Evolutionary conservation across 2,329 filamentous ascomycete species (phyloP).

Genomic region (Monosporascus sp.): DNA sequence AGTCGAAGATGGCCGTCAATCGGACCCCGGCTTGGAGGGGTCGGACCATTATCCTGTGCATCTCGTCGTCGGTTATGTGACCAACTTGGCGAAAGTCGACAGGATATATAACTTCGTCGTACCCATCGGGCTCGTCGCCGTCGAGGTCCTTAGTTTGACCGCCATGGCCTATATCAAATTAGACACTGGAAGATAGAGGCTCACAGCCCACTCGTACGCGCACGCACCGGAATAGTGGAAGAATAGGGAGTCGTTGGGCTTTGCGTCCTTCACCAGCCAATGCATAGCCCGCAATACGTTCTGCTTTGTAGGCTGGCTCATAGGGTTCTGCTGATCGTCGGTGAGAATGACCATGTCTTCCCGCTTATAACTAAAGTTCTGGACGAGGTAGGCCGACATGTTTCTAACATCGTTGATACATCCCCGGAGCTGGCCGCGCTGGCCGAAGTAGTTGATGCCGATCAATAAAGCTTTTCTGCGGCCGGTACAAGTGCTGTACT

Average conservation of each 20-base stretch:
- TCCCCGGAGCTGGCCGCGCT: conserved; percentile 82
- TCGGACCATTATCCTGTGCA: conserved; percentile 71
- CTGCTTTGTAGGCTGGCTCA: conserved; percentile 94
- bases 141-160: conserved; percentile 69
- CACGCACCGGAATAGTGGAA: conserved; percentile 86
- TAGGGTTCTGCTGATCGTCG: conserved; percentile 93
- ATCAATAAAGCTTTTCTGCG: conserved; percentile 84
- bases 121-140: conserved; percentile 73
- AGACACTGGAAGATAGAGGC: conserved; percentile 5
- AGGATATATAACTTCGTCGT: conserved; percentile 74
- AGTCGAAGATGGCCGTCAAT: conserved; percentile 76
- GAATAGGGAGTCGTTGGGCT: conserved; percentile 89
- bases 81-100: conserved; percentile 66
- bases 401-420: conserved; percentile 98
- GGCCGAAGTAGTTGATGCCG: conserved; percentile 94
- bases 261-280: conserved; percentile 92
- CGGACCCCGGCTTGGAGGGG: conserved; percentile 78
- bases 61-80: conserved; percentile 74
- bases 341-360: conserved; percentile 97
- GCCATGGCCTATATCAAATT: conserved; percentile 55
- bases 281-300: conserved; percentile 97
- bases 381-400: conserved; percentile 86
- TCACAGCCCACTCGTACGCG: conserved; percentile 2
- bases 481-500: conserved; percentile 88
- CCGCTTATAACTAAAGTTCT: conserved; percentile 85